Evolutionary conservation across 192 early-diverging fungal species (phyloP), one percentile per base, ranked within the genome.

Genomic region (Coemansia sp.): DNA sequence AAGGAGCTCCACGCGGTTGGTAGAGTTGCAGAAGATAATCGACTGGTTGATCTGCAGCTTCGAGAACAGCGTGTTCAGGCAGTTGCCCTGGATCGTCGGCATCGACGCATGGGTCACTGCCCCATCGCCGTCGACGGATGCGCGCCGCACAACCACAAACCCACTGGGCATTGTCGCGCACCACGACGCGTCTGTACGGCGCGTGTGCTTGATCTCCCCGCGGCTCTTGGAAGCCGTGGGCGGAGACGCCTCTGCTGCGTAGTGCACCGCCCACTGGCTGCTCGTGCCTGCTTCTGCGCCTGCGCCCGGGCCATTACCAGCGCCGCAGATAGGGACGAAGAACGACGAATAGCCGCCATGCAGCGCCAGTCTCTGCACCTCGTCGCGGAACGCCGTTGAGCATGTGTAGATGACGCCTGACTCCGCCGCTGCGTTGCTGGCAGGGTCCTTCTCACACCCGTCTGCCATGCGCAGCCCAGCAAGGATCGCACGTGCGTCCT

Each of bases 21-120:
- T 98, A 0, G 97, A 99, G 82, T 99, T 99, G 78, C 97, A 99
- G 74, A 99, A 99, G 72, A 99, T 99, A 63, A 99, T 99, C 33
- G 95, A 98, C 87, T 99, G 97, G 82, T 99, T 99, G 84, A 99
- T 97, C 90, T 99, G 97, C 25, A 99, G 89, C 90, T 96, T 96
- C 0, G 94, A 96, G 68, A 98, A 98, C 11, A 98, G 83, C 6
- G 90, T 92, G 74, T 92, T 92, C 29, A 92, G 80, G 65, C 90
- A 72, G 70, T 69, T 69, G 1, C 67, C 67, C 40, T 69, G 67
- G 22, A 70, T 59, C 27, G 67, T 70, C 3, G 67, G 67, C 28
- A 59, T 36, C 30, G 67, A 70, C 38, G 67, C 61, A 47, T 25
- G 61, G 30, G 57, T 53, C 14, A 70, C 57, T 15, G 23, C 52